Percentiles rank a stretch among this genome's conserved stretches.
phyloP scores from a whole-genome alignment of 1,139 yeast genomes.

The Fermentozyma sake region DNA sequence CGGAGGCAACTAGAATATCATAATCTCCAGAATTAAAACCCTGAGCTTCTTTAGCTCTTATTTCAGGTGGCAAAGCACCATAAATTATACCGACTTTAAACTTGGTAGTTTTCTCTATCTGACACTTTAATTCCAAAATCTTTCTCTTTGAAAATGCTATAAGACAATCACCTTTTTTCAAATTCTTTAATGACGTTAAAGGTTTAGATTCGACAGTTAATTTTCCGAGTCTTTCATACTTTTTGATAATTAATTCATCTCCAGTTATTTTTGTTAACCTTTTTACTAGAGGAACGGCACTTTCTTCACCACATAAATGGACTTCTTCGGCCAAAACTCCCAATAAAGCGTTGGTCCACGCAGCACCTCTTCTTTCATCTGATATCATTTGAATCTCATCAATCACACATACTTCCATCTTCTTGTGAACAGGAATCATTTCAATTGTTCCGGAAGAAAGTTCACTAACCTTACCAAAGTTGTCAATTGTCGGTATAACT shows the following conservation, averaged over 20 bases:
- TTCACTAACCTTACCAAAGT: conserved; percentile 64
- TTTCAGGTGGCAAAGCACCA: conserved; percentile 96
- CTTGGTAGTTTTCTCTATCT: conserved; percentile 57
- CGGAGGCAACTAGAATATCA: conserved; percentile 86
- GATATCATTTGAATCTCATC: conserved; percentile 97
- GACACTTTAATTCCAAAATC: conserved; percentile 61
- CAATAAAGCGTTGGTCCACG: conserved; percentile 89
- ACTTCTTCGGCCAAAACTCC: conserved; percentile 85
- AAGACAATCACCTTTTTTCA: conserved; percentile 78
- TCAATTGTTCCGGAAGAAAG: conserved; percentile 89
- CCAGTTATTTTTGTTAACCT: conserved; percentile 66
- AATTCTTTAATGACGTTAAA: conserved; percentile 26
- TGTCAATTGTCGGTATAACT: conserved; percentile 65
- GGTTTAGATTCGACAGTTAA: conserved; percentile 47
- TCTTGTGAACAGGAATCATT: conserved; percentile 69
- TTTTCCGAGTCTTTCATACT: conserved; percentile 72
- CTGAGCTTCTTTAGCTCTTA: conserved; percentile 78
- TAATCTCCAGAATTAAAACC: conserved; percentile 71
- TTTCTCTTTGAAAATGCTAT: conserved; percentile 78
- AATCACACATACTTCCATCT: conserved; percentile 81
- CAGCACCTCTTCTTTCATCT: conserved; percentile 78
- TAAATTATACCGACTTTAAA: conserved; percentile 84
- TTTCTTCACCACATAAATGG: conserved; percentile 90
- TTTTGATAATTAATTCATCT: conserved; percentile 65
- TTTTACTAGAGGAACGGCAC: conserved; percentile 64